Evolutionary conservation across 2,329 filamentous ascomycete species (phyloP), one percentile per base, ranked within the genome.

Genomic region (Sarocladiaceae sp.): DNA sequence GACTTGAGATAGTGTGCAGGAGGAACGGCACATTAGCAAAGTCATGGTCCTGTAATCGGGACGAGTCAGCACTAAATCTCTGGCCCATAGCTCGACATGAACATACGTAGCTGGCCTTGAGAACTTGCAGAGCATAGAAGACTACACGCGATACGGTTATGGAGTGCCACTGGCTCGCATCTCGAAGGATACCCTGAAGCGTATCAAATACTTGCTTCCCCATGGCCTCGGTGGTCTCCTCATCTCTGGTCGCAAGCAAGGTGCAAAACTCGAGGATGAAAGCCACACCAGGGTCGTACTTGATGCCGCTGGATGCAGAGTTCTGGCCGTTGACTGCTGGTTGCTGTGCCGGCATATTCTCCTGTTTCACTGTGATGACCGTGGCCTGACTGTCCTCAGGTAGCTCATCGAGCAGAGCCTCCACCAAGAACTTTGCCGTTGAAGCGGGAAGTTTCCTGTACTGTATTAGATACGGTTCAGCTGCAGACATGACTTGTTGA

Each of bases 251-350:
- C 6, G 86, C 83, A 26, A 97, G 69, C 2, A 90, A 76, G 0
- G 93, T 96, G 29, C 86, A 86, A 48, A 97, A 75, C 58, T 98
- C 93, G 10, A 98, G 72, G n/a, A 95, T 77, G 57, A 95, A 98
- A 0, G 94, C 83, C 43, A 93, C 74, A 2, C 83, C 81, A 1
- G 93, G 89, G 55, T 96, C 88, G 57, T 98, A 98, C 11, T 74
- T 70, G 3, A 83, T 76, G 33, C 75, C 72, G 12, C 46, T 44
- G 3, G 55, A 44, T 4, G 51, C 35, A 7, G 45, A 37, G 13
- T 45, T 41, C 24, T 60, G 60, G 15, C 75, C 80, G 53, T 83
- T 81, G 3, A 18, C n/a, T 6, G 21, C 40, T 3, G 76, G 60
- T 3, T 82, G 74, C 24, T 78, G 73, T 6, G 77, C 67, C 9